These are phyloP conservation scores for Leccinum olivaceopallidum DNA, from an alignment of 768 basidiomycete species.

Conservation along the genomic window DNA sequence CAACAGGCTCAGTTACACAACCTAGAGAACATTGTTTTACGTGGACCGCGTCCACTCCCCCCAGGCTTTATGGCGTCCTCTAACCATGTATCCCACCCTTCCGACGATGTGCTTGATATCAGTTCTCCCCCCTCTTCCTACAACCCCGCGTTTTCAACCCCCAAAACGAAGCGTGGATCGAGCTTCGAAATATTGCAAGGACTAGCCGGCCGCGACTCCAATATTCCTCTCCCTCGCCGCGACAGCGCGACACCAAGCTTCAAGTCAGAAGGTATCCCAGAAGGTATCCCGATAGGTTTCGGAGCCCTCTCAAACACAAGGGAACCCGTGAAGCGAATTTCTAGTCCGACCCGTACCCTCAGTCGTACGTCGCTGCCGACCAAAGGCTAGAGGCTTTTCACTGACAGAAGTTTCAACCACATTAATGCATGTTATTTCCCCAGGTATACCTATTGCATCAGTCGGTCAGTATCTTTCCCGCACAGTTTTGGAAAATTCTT, in stretches of 20 bases:
- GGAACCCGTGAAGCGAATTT: constrained; percentile 48
- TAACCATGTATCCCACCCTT: constrained; percentile 37
- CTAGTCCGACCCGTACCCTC: constrained; percentile 75
- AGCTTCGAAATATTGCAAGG: constrained; percentile 72
- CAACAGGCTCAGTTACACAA: constrained; percentile 77
- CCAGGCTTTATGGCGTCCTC: constrained; percentile 40
- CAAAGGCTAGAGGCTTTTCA: constrained; percentile 24
- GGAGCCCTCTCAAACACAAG: constrained; percentile 40
- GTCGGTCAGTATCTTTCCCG: constrained; percentile 56
- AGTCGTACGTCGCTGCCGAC: constrained; percentile 60
- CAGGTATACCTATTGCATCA: constrained; percentile 76
- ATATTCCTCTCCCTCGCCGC: constrained; percentile 65
- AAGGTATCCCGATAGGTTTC: constrained; percentile 71
- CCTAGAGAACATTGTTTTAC: constrained; percentile 68
- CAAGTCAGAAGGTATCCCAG: constrained; percentile 60
- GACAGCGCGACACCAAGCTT: constrained; percentile 40
- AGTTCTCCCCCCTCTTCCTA: constrained; percentile 35
- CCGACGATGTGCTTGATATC: constrained; percentile 36
- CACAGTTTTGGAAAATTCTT: constrained; percentile 10
- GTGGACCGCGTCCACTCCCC: constrained; percentile 62
- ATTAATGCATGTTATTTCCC: constrained; percentile 27
- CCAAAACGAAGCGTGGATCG: constrained; percentile 59
- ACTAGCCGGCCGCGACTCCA: constrained; percentile 77
- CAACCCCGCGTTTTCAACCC: constrained; percentile 36
- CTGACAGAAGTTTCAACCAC: constrained; percentile 20